Evolutionary conservation across 2,329 filamentous ascomycete species (phyloP), one percentile per base, ranked within the genome.

Genomic region (Biscogniauxia sp.): DNA sequence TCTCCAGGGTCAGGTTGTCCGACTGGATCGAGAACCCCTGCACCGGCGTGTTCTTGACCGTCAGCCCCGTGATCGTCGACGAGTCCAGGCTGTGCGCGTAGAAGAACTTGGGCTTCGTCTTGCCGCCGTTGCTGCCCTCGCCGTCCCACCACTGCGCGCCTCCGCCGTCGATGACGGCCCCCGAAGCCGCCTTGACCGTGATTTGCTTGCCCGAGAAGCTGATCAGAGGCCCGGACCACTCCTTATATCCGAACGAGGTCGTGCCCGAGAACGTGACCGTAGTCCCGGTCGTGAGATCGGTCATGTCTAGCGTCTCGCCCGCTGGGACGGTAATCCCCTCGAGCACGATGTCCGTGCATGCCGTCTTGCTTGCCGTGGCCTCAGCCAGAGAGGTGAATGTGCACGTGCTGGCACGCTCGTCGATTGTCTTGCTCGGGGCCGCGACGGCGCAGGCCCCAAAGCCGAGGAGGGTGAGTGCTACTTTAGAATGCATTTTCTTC

Each of bases 41-140:
- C 4, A 84, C 81, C 2, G 83, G 83, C 13, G 81, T 79, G 72
- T 86, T 84, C 70, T 80, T 76, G 66, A 85, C 76, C 62, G 81
- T 82, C 53, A 85, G 69, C 57, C 76, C 74, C 23, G 71, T 75
- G 72, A 86, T 84, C 28, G 69, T 72, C 4, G 83, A 85, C 54
- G 76, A 70, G 41, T 72, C 57, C 58, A 88, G 68, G 59, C 74
- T 76, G 69, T 87, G 81, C 5, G 79, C 78, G 57, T 76, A 78
- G 78, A 87, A 87, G 76, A 88, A 85, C 77, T 85, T 82, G 55
- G 87, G 87, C 80, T 89, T 89, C 23, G 73, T 83, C 74, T 81
- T 81, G 70, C 86, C 86, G 26, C 85, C 84, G 69, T 85, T 86
- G 68, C 72, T 72, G 41, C 87, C 87, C 73, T 86, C 66, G 56